These are phyloP conservation scores for Alternaria sp. DNA, from an alignment of 2,329 filamentous ascomycete species.

Conservation along the genomic window DNA sequence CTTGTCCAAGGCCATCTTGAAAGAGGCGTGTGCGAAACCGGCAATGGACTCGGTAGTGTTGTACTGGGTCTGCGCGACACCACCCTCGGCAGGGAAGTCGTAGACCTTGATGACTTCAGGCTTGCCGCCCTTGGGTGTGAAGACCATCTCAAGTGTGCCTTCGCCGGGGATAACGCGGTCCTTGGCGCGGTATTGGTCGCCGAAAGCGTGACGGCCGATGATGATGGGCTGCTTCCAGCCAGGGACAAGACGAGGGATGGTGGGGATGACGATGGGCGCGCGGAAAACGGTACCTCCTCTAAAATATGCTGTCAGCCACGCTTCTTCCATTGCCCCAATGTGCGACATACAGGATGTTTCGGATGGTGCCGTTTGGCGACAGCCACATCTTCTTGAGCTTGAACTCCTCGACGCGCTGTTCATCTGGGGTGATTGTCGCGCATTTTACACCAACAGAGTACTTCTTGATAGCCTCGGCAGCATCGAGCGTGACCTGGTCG, in stretches of 20 bases:
- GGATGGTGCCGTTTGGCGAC: slow-evolving; percentile 90
- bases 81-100: slow-evolving; percentile 85
- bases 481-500: slow-evolving; percentile 94
- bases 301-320: slow-evolving; percentile 27
- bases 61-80: slow-evolving; percentile 94
- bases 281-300: slow-evolving; percentile 96
- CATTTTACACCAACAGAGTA: slow-evolving; percentile 99
- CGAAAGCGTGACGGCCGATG: slow-evolving; percentile 97
- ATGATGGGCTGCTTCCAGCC: slow-evolving; percentile 99
- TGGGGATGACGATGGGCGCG: slow-evolving; percentile 95
- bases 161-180: slow-evolving; percentile 83
- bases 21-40: slow-evolving; percentile 94
- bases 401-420: slow-evolving; percentile 96
- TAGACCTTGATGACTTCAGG: slow-evolving; percentile 89
- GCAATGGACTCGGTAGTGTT: slow-evolving; percentile 96
- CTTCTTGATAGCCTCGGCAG: slow-evolving; percentile 98
- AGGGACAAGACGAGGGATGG: slow-evolving; percentile 90
- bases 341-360: slow-evolving; percentile 66
- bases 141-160: slow-evolving; percentile 94
- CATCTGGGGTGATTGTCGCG: slow-evolving; percentile 98
- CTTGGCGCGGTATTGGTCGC: slow-evolving; percentile 98
- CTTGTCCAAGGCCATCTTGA: slow-evolving; percentile 93
- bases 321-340: neutral
- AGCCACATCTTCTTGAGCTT: slow-evolving; percentile 99
- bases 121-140: slow-evolving; percentile 82